Percentiles rank a stretch among this genome's conserved stretches.
Evolutionary conservation across 2,329 filamentous ascomycete species (phyloP).

Genomic region (Monilinia aucupariae): DNA sequence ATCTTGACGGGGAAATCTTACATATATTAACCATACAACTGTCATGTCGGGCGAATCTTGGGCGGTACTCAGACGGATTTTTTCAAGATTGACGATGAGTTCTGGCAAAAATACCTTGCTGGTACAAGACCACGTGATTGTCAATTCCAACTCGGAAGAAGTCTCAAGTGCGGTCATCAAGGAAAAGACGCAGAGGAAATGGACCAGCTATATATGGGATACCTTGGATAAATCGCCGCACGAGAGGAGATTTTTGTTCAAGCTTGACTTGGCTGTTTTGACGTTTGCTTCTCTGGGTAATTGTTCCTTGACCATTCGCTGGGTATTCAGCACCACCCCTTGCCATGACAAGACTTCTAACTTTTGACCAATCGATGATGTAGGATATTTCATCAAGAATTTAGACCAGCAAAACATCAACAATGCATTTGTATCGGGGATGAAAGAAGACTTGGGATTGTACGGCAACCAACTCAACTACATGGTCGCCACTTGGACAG

Average conservation of each 20-base stretch:
- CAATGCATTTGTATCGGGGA: conserved; percentile 44
- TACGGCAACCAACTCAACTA: conserved; percentile 44
- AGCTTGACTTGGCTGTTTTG: conserved; percentile 44
- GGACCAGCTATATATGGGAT: conserved; percentile 42
- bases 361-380: background rate
- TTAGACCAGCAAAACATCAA: conserved; percentile 43
- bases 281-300: conserved; percentile 17
- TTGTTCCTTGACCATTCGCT: background rate
- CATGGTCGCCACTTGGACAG: conserved; percentile 25
- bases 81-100: conserved; percentile 9
- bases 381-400: conserved; percentile 48
- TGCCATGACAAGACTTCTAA: background rate
- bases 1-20: background rate
- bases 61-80: too few species aligned
- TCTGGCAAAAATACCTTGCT: conserved; percentile 6
- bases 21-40: background rate
- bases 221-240: conserved; percentile 46
- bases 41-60: background rate
- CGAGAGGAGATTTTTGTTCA: conserved; percentile 42
- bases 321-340: background rate
- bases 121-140: conserved; percentile 10
- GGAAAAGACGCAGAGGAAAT: conserved; percentile 30
- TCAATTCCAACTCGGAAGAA: background rate
- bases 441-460: conserved; percentile 43
- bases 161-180: conserved; percentile 7